These are phyloP conservation scores for Mrakia frigida DNA, from an alignment of 768 basidiomycete genomes.

Conservation along the genomic window DNA sequence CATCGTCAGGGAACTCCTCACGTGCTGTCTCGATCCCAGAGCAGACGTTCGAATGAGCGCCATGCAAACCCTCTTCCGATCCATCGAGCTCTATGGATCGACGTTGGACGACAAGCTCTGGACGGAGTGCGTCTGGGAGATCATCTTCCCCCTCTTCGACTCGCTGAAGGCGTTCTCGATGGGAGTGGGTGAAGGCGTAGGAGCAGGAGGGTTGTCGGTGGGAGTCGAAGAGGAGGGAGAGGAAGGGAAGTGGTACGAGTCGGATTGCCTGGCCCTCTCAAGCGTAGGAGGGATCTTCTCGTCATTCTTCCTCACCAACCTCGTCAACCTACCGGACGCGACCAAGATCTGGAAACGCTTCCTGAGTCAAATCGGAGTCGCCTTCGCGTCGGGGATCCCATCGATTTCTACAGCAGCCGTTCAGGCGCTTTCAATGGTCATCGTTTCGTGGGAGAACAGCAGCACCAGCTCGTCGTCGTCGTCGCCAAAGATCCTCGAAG, in stretches of 20 bases:
- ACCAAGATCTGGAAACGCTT: slow-evolving; percentile 67
- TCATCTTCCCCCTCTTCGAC: slow-evolving; percentile 80
- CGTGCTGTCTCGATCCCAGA: slow-evolving; percentile 71
- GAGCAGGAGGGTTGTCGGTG: neutral
- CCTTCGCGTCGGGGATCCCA: slow-evolving; percentile 49
- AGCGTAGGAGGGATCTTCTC: slow-evolving; percentile 78
- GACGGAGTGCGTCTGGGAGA: slow-evolving; percentile 85
- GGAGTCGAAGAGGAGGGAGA: slow-evolving; percentile 9
- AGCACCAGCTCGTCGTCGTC: neutral
- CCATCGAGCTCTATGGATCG: slow-evolving; percentile 86
- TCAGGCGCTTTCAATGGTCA: slow-evolving; percentile 72
- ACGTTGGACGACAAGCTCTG: slow-evolving; percentile 76
- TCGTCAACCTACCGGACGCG: slow-evolving; percentile 69
- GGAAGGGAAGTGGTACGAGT: slow-evolving; percentile 66
- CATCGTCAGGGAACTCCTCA: slow-evolving; percentile 73
- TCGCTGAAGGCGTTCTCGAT: slow-evolving; percentile 46
- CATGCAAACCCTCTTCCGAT: slow-evolving; percentile 89
- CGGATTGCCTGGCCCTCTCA: slow-evolving; percentile 74
- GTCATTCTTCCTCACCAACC: slow-evolving; percentile 67
- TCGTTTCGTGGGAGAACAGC: slow-evolving; percentile 43
- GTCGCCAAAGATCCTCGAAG: neutral
- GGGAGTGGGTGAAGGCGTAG: slow-evolving; percentile 46
- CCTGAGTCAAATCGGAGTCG: slow-evolving; percentile 63
- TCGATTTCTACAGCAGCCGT: slow-evolving; percentile 74
- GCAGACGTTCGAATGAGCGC: slow-evolving; percentile 88